phyloP scores from a whole-genome alignment of 306 rosid genomes.

The Quercus aquifolioides region DNA sequence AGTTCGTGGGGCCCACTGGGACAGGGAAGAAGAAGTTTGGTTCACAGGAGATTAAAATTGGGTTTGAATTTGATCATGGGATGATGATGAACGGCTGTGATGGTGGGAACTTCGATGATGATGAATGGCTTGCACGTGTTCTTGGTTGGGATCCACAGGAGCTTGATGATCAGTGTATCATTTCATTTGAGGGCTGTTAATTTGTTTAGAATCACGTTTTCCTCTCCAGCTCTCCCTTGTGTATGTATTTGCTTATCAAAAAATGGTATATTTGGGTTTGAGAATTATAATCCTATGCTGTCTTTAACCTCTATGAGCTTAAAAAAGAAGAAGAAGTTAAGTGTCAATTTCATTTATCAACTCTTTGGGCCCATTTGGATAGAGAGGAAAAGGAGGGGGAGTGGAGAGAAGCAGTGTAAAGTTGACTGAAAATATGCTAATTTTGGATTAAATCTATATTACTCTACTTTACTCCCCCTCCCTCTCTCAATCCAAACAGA shows the following conservation, averaged over 20 bases:
- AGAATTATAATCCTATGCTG: too few relatives aligned
- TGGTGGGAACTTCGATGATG: not conserved
- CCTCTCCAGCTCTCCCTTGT: too few relatives aligned
- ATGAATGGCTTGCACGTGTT: not conserved
- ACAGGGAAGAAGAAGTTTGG: not conserved
- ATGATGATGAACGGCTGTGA: not conserved
- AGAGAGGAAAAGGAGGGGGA: too few relatives aligned
- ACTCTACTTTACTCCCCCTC: fast-evolving
- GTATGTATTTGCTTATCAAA: too few relatives aligned
- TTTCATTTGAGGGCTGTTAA: not conserved
- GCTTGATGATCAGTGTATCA: not conserved
- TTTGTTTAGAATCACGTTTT: too few relatives aligned
- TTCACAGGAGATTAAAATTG: not conserved
- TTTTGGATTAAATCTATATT: fast-evolving
- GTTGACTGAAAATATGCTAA: fast-evolving
- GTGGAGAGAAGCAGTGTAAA: too few relatives aligned
- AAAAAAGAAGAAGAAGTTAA: too few relatives aligned
- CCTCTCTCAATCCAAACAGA: too few relatives aligned
- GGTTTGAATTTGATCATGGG: not conserved
- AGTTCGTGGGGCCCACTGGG: not conserved
- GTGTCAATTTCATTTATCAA: too few relatives aligned
- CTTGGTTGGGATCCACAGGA: not conserved
- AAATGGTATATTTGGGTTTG: too few relatives aligned
- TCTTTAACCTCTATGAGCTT: too few relatives aligned
- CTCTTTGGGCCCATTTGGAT: too few relatives aligned